Evolutionary conservation across 2,329 filamentous ascomycete species (phyloP).

Genomic region (Pyrenophora seminiperda): DNA sequence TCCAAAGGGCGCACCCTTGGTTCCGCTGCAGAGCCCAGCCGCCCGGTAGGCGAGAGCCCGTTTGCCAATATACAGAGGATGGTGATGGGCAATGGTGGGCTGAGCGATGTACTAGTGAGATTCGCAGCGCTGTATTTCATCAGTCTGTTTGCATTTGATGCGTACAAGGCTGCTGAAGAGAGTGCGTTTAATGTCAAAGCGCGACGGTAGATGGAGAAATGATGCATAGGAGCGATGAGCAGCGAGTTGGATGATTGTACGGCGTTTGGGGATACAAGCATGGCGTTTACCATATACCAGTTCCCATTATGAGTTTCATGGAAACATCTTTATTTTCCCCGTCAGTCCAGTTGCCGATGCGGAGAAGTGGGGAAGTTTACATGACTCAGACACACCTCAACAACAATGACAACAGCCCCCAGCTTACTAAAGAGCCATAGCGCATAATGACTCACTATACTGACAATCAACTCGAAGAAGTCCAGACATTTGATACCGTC

Average conservation of each 20-base stretch:
- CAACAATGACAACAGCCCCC: no score
- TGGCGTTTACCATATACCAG: slow-evolving; percentile 12
- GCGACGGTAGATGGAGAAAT: slow-evolving; percentile 14
- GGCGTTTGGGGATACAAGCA: slow-evolving; percentile 7
- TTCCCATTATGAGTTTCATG: background rate
- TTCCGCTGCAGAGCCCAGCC: slow-evolving; percentile 32
- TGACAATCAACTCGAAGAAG: no score
- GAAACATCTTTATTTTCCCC: no score
- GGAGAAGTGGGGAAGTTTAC: no score
- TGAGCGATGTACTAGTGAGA: slow-evolving; percentile 49
- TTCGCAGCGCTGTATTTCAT: slow-evolving; percentile 55
- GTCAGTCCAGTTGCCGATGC: no score
- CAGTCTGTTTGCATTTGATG: slow-evolving; percentile 54
- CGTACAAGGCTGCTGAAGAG: slow-evolving; percentile 50
- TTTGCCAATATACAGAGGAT: slow-evolving; percentile 34
- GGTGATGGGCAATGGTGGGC: slow-evolving; percentile 41
- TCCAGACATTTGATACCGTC: no score
- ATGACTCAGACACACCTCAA: no score
- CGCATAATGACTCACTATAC: no score
- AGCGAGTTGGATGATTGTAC: background rate
- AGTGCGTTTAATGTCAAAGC: slow-evolving; percentile 52
- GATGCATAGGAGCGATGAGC: background rate
- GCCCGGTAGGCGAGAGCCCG: slow-evolving; percentile 29
- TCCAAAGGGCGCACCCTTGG: slow-evolving; percentile 53
- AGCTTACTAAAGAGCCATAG: no score